phyloP scores from a whole-genome alignment of 2,329 filamentous ascomycete genomes.

The Talaromyces sp. region DNA sequence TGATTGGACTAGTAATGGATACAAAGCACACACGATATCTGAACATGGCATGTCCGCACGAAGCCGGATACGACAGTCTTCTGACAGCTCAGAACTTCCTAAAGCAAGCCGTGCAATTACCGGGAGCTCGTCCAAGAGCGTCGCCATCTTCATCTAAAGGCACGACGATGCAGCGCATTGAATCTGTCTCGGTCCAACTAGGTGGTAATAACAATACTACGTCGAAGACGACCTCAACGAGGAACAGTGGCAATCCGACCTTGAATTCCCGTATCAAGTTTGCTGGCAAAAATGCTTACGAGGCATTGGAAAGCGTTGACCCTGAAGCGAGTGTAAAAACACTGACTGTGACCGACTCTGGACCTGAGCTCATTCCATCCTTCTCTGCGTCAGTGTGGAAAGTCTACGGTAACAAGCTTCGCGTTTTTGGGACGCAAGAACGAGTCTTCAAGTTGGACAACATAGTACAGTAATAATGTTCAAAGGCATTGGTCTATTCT shows the following conservation, averaged over 20 bases:
- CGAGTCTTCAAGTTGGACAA: conserved; percentile 36
- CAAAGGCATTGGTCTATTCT: not conserved
- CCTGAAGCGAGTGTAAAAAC: not conserved
- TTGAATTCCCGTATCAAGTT: conserved; percentile 21
- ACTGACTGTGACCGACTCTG: conserved; percentile 2
- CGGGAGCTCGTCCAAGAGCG: conserved; percentile 30
- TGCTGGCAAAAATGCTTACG: conserved; percentile 31
- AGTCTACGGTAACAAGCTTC: conserved; percentile 56
- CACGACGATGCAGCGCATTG: not conserved
- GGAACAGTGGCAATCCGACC: not conserved
- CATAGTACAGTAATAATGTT: not conserved
- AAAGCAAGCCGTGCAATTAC: conserved; percentile 51
- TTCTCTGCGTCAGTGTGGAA: conserved; percentile 55
- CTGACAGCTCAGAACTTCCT: conserved; percentile 59
- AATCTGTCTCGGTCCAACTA: not conserved
- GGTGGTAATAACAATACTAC: not conserved
- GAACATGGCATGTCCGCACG: conserved; percentile 40
- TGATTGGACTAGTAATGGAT: conserved; percentile 29
- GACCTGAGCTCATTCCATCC: conserved; percentile 50
- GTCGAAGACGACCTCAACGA: not conserved
- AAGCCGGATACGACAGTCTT: conserved; percentile 62
- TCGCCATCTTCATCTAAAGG: conserved; percentile 17
- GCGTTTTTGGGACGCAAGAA: conserved; percentile 59
- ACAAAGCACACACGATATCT: conserved; percentile 31
- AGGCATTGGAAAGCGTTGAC: conserved; percentile 17